These are phyloP conservation scores for Kwoniella pini DNA, from an alignment of 768 basidiomycete genomes.

Conservation along the genomic window DNA sequence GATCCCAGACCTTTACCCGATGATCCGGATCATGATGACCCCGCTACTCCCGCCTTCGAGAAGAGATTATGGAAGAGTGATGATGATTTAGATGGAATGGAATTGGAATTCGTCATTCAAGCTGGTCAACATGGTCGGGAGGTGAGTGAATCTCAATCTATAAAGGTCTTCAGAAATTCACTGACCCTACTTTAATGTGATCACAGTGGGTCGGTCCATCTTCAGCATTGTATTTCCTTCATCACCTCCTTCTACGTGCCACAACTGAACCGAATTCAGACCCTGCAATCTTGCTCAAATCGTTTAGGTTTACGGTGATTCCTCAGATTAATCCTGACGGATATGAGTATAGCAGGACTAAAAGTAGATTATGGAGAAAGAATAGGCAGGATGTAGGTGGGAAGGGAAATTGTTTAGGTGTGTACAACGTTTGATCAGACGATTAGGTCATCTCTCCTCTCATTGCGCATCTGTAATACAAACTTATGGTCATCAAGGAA, in stretches of 20 bases:
- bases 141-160: conserved; percentile 56
- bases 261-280: conserved; percentile 55
- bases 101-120: conserved; percentile 64
- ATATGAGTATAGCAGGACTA: conserved; percentile 60
- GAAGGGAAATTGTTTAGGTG: conserved; percentile 46
- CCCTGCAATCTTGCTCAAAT: conserved; percentile 59
- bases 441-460: too few species aligned
- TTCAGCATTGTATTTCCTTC: conserved; percentile 70
- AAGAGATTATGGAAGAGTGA: neutral
- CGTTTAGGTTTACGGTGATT: conserved; percentile 56
- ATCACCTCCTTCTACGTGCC: conserved; percentile 64
- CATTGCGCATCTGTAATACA: too few species aligned
- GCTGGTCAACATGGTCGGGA: conserved; percentile 77
- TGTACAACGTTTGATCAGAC: too few species aligned
- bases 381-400: conserved; percentile 53
- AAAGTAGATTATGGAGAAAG: conserved; percentile 64
- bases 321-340: conserved; percentile 57
- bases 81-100: conserved; percentile 18
- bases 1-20: neutral
- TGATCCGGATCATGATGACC: too few species aligned
- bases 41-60: neutral
- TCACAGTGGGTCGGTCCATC: conserved; percentile 77
- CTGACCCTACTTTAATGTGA: neutral
- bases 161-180: neutral
- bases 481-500: neutral